Evolutionary conservation across 768 basidiomycete genomes (phyloP).

Genomic region (Leccinum ochraceum): DNA sequence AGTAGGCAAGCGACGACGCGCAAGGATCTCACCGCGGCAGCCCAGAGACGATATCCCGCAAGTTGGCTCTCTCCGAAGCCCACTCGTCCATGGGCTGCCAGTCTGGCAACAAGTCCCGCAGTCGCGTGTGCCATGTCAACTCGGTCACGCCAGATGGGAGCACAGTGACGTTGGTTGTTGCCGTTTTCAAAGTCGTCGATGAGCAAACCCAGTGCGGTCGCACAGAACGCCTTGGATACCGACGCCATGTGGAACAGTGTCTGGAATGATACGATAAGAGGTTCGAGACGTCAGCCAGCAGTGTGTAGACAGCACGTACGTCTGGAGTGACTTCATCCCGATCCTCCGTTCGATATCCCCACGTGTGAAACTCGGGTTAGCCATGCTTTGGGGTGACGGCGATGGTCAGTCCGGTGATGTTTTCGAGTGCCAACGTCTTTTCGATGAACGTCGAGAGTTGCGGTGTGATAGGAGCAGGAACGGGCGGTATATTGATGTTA

Average conservation of each 20-base stretch:
- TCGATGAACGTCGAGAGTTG: constrained; percentile 22
- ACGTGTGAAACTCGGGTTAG: constrained; percentile 32
- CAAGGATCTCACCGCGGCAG: constrained; percentile 33
- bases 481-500: constrained; percentile 56
- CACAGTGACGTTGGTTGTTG: constrained; percentile 36
- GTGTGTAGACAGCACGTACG: constrained; percentile 18
- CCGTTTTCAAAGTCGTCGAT: constrained; percentile 42
- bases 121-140: constrained; percentile 39
- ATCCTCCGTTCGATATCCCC: constrained; percentile 39
- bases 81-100: constrained; percentile 44
- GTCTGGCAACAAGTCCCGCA: constrained; percentile 37
- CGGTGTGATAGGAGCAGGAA: constrained; percentile 30
- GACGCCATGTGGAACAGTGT: constrained; percentile 41
- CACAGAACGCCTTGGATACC: constrained; percentile 42
- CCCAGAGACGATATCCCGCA: constrained; percentile 43
- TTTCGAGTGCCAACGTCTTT: constrained; percentile 19
- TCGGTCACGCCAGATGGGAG: constrained; percentile 33
- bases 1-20: no score
- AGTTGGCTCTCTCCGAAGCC: constrained; percentile 37
- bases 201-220: constrained; percentile 41
- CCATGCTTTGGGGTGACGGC: constrained; percentile 29
- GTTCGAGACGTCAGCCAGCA: background rate
- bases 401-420: constrained; percentile 34
- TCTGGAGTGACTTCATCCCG: constrained; percentile 34
- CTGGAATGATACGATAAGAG: constrained; percentile 7